Base-by-base conservation (phyloP, 1,139 yeast genomes). In the Blastobotrys raffinosifermentans region DNA sequence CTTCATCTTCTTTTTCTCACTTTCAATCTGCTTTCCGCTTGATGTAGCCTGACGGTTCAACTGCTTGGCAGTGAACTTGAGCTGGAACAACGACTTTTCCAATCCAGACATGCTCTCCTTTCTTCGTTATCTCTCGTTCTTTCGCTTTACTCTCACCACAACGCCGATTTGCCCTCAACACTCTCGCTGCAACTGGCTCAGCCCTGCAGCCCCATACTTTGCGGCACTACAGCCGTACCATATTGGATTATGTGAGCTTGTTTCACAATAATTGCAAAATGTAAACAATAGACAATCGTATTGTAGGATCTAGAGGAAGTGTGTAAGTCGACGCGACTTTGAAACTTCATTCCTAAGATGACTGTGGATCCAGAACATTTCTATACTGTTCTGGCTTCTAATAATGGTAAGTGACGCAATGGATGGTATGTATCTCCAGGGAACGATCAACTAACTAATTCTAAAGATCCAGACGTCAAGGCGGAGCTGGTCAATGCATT, bases 61-160 rank as follows among this genome's bases (percentile, higher is more conserved):
- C 66, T 84, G 95, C 60, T 91, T 93, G 2, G 97, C 93, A 2
- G 98, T 91, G 62, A 91, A 91, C 68, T 71, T 72, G 26, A 75
- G 62, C 51, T 72, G 75, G 51, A 75, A 74, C 34, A 74, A 58
- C 16, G 79, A 72, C 45, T 73, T 77, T 69, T 70, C 75, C 35
- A 70, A 48, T 15, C 74, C 73, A 2, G 75, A 69, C 75, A 70
- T 69, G 23, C 27, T n/a, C n/a, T n/a, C n/a, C n/a, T n/a, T 40
- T 19, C 26, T 36, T 19, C 37, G 18, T 35, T 27, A 31, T 33
- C 43, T 13, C 34, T 14, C 30, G n/a, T 10, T 10, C 30, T 16
- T 14, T 15, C n/a, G 6, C 13, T 16, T 5, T 6, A 26, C 4
- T 26, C 19, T n/a, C 30, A 16, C 19, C 30, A 17, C 19, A 4